Conservation (phyloP, 2,329 filamentous ascomycete species). For the Colletotrichum shisoi region DNA sequence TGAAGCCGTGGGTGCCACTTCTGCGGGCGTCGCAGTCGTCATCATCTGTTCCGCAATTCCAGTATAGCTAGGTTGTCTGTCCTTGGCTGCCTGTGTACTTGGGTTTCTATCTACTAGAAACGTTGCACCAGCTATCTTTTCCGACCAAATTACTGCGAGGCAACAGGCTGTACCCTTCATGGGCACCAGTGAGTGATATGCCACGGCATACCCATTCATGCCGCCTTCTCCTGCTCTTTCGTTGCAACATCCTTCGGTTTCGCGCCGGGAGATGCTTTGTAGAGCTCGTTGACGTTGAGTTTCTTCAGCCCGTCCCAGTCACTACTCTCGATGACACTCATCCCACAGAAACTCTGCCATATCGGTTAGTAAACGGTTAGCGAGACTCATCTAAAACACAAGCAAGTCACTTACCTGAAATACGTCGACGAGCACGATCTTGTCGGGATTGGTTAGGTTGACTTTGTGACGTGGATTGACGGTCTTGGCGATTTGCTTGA, state of each 20-base stretch:
- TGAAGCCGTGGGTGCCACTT: not conserved
- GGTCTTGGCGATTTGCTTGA: conserved; percentile 72
- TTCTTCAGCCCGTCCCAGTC: conserved; percentile 78
- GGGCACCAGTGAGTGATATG: not conserved
- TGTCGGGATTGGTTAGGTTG: conserved; percentile 78
- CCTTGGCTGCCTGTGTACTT: not conserved
- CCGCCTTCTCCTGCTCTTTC: not conserved
- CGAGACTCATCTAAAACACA: not conserved
- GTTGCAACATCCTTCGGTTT: not conserved
- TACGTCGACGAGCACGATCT: conserved; percentile 80
- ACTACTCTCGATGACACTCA: conserved; percentile 75
- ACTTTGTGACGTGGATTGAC: conserved; percentile 76
- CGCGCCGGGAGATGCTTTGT: conserved; percentile 49
- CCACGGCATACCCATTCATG: not conserved
- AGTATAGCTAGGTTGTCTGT: not conserved
- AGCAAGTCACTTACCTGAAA: conserved; percentile 69
- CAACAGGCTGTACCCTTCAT: not conserved
- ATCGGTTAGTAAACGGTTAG: conserved; percentile 17
- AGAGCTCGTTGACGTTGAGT: conserved; percentile 80
- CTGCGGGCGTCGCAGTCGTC: not conserved
- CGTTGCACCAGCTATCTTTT: too few relatives aligned
- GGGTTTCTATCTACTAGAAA: not conserved
- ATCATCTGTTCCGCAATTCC: not conserved
- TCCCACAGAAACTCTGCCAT: conserved; percentile 73
- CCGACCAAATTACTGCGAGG: not conserved